phyloP scores from a whole-genome alignment of 371 early-diverging fungal species.

The Mortierella sp. region DNA sequence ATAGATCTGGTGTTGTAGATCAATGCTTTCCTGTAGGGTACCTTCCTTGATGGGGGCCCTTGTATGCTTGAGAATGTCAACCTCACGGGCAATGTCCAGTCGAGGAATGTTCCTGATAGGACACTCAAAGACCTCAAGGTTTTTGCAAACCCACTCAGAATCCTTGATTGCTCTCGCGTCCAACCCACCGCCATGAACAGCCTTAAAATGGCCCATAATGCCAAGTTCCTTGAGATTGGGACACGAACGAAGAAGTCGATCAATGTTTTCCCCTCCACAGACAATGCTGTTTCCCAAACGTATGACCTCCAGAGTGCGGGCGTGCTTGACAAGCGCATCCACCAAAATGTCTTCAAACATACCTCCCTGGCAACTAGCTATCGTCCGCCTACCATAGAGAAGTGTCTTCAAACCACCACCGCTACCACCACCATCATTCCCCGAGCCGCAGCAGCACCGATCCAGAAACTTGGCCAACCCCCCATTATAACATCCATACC shows the following conservation, averaged over 20 bases:
- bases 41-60: no score
- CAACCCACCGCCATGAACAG: neutral
- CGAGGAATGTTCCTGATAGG: neutral
- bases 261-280: neutral
- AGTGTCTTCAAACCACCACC: neutral
- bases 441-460: neutral
- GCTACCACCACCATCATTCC: neutral
- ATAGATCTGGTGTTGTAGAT: no score
- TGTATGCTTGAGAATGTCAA: no score
- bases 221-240: neutral
- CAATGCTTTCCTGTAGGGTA: no score
- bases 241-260: neutral
- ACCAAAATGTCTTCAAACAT: neutral
- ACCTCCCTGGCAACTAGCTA: neutral
- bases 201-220: neutral
- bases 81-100: neutral
- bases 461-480: neutral
- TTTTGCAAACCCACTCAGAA: neutral
- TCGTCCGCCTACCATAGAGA: neutral
- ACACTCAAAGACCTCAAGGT: neutral
- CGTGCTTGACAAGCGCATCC: neutral
- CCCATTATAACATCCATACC: neutral
- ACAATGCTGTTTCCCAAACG: neutral
- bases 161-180: neutral
- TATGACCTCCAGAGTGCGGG: neutral